Evolutionary conservation across 129 eudicot genomes (phyloP).

Genomic region (Lactuca saligna): DNA sequence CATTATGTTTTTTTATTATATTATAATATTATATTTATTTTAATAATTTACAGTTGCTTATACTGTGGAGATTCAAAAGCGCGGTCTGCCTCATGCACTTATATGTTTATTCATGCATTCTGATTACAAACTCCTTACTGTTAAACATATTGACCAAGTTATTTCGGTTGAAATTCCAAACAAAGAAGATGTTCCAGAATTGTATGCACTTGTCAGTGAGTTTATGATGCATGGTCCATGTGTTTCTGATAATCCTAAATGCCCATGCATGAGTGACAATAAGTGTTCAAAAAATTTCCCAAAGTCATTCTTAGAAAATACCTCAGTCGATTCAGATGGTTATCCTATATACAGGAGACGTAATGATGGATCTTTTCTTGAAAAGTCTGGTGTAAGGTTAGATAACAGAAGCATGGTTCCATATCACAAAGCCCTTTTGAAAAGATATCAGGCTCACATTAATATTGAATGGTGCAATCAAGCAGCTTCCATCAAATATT

Average conservation of each 20-base stretch:
- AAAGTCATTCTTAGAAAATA: background rate
- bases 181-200: background rate
- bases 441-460: too few relatives aligned
- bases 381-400: too few relatives aligned
- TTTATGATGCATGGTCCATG: constrained; percentile 2
- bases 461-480: too few relatives aligned
- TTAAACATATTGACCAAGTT: too few relatives aligned
- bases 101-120: background rate
- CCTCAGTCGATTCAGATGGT: background rate
- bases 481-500: too few relatives aligned
- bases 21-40: too few relatives aligned
- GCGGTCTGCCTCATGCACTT: background rate
- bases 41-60: background rate
- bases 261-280: background rate
- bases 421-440: too few relatives aligned
- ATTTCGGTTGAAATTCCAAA: background rate
- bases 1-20: too few relatives aligned
- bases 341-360: background rate
- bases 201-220: background rate
- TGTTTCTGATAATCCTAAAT: background rate
- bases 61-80: background rate
- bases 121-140: background rate
- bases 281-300: constrained; percentile 2
- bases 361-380: too few relatives aligned
- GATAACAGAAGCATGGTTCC: too few relatives aligned